Evolutionary conservation across 2,329 filamentous ascomycete genomes (phyloP), one percentile per base, ranked within the genome.

Genomic region (Alternaria sp.): DNA sequence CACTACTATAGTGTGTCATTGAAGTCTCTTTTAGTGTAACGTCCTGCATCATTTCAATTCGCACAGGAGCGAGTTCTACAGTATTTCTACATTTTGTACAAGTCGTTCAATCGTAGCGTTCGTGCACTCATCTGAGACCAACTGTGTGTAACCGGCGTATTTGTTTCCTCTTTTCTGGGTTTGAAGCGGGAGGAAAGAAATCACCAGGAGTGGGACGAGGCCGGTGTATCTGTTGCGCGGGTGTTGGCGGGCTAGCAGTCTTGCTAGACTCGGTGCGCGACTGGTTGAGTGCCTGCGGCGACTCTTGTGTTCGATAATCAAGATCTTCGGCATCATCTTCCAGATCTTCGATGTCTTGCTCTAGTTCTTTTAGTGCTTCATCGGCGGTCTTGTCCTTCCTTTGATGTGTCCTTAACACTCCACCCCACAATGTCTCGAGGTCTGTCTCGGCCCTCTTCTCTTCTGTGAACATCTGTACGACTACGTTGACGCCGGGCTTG

Each of bases 401-500:
- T 49, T 78, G 76, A 64, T 80, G 75, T 75, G 79, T 78, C 66
- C 81, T 79, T 64, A 87, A 55, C 14, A 82, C 78, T 46, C 79
- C 84, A 50, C 82, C 80, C 88, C 90, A 92, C 11, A 92, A 78
- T 15, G 83, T 84, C 72, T 92, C 90, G 57, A 92, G 78, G 73
- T 92, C 87, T 33, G 91, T 84, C 70, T 92, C 88, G 28, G 82
- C 85, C 70, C 90, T 82, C 80, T 91, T 92, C 74, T 90, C 88
- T 68, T 90, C 88, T 0, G 89, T 92, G 75, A 92, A 87, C 82
- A 92, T 87, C 77, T 92, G 90, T 43, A 92, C 87, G 33, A 92
- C 89, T 56, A 92, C 83, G 58, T 86, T 87, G 3, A 87, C 87
- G 2, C 87, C 88, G 9, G 84, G 81, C 10, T 80, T 83, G 60